Evolutionary conservation across 139 green algal genomes (phyloP), one percentile per base, ranked within the genome.

Genomic region (Haematococcus sp.): DNA sequence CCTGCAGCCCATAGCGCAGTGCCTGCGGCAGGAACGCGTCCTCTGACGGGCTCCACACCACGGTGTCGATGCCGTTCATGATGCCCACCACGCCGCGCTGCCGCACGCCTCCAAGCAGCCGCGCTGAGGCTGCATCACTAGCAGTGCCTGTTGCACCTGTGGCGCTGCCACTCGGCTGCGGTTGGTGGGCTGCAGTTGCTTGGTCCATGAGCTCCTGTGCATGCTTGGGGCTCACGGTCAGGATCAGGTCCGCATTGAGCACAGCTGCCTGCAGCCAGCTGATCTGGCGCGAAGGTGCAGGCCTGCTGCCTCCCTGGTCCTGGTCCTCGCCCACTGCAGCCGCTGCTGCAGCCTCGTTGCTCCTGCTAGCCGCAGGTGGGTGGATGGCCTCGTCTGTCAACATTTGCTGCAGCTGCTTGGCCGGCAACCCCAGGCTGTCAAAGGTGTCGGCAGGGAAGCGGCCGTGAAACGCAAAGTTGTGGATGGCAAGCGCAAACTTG

Each of bases 161-260:
- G 11, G n/a, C n/a, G n/a, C n/a, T n/a, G n/a, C n/a, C n/a, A n/a
- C n/a, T n/a, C n/a, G n/a, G n/a, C n/a, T n/a, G n/a, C n/a, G n/a
- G n/a, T n/a, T n/a, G n/a, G n/a, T 71, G 56, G 49, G 15, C 72
- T 52, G 60, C 60, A 51, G 68, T 51, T 17, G 55, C 58, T 22
- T 35, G 66, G n/a, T 49, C n/a, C 32, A 33, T 11, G 32, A 96
- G 79, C 76, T 96, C 88, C 3, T 33, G 2, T 0, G 91, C 91
- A 60, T 96, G 94, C 4, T 27, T 32, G 0, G 82, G 83, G 71
- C 87, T 94, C 28, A 97, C 93, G 13, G 93, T 97, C n/a, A 96
- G 52, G 1, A 91, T 17, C 9, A 63, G 31, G 59, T 95, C 87
- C 34, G 71, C 79, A 1, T 63, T 32, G 16, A 79, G 49, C 43